Conservation (phyloP, 371 early-diverging fungal species). For the Mortierella sp. region DNA sequence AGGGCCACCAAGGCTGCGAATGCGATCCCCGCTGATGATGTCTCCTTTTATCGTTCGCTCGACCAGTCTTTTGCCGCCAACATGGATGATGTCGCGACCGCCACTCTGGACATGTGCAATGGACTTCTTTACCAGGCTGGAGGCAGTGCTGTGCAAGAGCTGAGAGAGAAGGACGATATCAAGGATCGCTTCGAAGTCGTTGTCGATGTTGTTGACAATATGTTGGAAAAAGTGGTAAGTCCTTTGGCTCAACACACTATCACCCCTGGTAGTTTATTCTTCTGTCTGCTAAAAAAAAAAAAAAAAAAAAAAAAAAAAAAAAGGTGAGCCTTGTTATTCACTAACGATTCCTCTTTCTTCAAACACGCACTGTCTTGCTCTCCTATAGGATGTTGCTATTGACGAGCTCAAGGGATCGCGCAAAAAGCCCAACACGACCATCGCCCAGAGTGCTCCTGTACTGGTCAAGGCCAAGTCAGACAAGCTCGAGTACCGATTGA, state of each 20-base stretch:
- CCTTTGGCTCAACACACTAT: constrained; percentile 10
- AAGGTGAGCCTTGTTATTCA: no score
- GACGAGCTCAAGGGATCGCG: constrained; percentile 65
- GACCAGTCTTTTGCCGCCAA: constrained; percentile 68
- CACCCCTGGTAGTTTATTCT: background rate
- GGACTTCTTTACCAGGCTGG: constrained; percentile 62
- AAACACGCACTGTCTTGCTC: no score
- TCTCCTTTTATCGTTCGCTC: constrained; percentile 77
- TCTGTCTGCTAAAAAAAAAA: background rate
- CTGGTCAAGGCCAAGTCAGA: constrained; percentile 65
- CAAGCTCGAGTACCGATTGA: constrained; percentile 62
- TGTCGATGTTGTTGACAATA: constrained; percentile 82
- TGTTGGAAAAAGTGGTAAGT: constrained; percentile 86
- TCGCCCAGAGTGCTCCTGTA: constrained; percentile 63
- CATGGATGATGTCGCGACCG: constrained; percentile 61
- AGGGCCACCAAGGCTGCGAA: constrained; percentile 73
- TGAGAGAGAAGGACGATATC: constrained; percentile 77
- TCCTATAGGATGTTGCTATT: constrained; percentile 57
- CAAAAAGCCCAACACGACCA: constrained; percentile 51
- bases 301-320: no score
- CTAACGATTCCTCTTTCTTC: no score
- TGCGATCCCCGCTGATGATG: constrained; percentile 65
- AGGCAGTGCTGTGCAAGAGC: constrained; percentile 14
- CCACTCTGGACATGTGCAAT: constrained; percentile 70
- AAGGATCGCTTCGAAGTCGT: constrained; percentile 70